Conservation (phyloP, 1,284 basidiomycete genomes). For the Sanghuangporus sanghuang region DNA sequence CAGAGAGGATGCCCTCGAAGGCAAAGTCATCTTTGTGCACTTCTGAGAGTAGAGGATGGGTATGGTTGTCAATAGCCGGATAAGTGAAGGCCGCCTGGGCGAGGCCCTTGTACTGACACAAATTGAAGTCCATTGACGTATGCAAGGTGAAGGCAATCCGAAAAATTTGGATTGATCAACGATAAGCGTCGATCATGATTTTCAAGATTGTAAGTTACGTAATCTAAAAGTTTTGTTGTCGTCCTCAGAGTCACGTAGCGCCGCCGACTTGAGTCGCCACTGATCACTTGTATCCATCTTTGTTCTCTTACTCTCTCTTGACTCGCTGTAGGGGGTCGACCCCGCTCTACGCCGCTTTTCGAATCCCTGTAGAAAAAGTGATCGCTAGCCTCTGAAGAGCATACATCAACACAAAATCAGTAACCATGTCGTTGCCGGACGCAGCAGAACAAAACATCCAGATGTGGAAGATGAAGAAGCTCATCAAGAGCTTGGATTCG, state of each 20-base stretch:
- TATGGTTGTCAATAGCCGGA: conserved; percentile 68
- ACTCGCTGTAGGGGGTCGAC: conserved; percentile 5
- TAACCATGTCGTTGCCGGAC: conserved; percentile 65
- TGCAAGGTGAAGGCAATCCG: neutral
- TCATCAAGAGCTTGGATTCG: conserved; percentile 90
- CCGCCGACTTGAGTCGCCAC: neutral
- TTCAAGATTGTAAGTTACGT: neutral
- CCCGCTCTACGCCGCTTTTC: conserved; percentile 1
- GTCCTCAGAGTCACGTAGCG: too few species aligned
- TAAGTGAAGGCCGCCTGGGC: conserved; percentile 27
- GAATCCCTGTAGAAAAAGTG: neutral
- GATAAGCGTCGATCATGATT: neutral
- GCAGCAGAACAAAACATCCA: conserved; percentile 83
- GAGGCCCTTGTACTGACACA: neutral
- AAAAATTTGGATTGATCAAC: neutral
- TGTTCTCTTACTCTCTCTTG: neutral
- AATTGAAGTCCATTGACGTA: neutral
- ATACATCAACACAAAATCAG: conserved; percentile 9
- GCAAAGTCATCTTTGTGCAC: conserved; percentile 41
- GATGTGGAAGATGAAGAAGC: conserved; percentile 98
- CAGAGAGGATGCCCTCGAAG: conserved; percentile 60
- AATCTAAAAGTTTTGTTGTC: conserved; percentile 13
- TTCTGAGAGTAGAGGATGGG: conserved; percentile 58
- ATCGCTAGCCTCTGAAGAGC: neutral
- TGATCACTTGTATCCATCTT: neutral